Evolutionary conservation across 2,329 filamentous ascomycete species (phyloP).

Genomic region (Aspergillus sp.): DNA sequence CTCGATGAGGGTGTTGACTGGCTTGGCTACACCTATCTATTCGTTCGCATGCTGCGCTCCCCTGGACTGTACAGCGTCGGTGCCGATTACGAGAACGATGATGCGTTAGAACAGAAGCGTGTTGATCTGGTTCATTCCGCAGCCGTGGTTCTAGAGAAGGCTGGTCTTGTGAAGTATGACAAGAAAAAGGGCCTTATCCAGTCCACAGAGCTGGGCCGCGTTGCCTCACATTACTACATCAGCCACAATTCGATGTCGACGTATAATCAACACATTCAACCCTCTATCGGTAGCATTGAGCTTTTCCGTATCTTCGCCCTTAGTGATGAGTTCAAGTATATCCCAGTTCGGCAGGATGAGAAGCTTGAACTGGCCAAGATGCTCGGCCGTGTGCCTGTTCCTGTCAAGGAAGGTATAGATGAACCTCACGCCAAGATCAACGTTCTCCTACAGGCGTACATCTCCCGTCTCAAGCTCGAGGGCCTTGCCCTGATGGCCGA

Average conservation of each 20-base stretch:
- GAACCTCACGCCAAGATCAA: constrained; percentile 98
- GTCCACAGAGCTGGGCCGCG: constrained; percentile 89
- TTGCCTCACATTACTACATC: constrained; percentile 98
- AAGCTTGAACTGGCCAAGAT: constrained; percentile 95
- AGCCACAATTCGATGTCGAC: constrained; percentile 95
- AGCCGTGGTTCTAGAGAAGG: constrained; percentile 82
- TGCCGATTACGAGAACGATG: constrained; percentile 91
- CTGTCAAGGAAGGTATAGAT: constrained; percentile 96
- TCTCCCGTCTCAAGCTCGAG: constrained; percentile 90
- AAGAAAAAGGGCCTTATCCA: constrained; percentile 88
- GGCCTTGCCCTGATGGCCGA: constrained; percentile 96
- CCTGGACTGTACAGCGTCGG: constrained; percentile 95
- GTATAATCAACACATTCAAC: constrained; percentile 94
- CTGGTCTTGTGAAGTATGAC: constrained; percentile 91
- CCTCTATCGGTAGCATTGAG: constrained; percentile 90
- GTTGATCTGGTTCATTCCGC: constrained; percentile 98
- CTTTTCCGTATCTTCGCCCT: constrained; percentile 95
- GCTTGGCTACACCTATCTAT: constrained; percentile 97
- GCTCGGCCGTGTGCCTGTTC: constrained; percentile 85
- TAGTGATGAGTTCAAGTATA: constrained; percentile 98
- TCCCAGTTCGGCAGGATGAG: constrained; percentile 95
- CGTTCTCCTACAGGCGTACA: constrained; percentile 93
- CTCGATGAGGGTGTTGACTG: constrained; percentile 98
- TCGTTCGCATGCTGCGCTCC: constrained; percentile 95
- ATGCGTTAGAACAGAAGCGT: constrained; percentile 89